Conservation (phyloP, 75 land plant genomes). For the Cupressus sempervirens region DNA sequence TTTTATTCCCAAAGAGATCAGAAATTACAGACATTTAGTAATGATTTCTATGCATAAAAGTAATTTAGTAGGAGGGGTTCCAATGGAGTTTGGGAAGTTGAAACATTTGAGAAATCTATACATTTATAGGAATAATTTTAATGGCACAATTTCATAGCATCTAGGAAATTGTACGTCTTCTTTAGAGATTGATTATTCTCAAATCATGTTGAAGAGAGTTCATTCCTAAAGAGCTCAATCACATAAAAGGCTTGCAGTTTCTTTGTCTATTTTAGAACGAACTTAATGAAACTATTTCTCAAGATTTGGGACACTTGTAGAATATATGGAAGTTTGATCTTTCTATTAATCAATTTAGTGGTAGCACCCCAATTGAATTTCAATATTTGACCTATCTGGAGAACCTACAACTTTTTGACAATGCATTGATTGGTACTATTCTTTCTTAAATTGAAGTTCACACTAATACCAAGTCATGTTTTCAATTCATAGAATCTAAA, state of each 20-base stretch:
- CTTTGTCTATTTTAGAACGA: constrained; percentile 57
- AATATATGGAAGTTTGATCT: constrained; percentile 57
- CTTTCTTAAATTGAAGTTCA: constrained; percentile 48
- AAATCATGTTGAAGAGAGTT: constrained; percentile 53
- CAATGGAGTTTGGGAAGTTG: constrained; percentile 55
- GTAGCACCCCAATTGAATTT: constrained; percentile 55
- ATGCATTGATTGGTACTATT: constrained; percentile 47
- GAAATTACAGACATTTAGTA: constrained; percentile 46
- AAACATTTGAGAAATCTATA: constrained; percentile 36
- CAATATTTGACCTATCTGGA: constrained; percentile 34
- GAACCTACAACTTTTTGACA: constrained; percentile 58
- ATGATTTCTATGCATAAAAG: constrained; percentile 64
- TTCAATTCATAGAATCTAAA: constrained; percentile 43
- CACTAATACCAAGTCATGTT: constrained; percentile 46
- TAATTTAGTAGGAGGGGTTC: constrained; percentile 57
- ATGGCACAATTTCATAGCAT: constrained; percentile 57
- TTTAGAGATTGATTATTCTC: constrained; percentile 54
- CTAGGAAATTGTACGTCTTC: constrained; percentile 47
- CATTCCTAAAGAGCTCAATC: constrained; percentile 57
- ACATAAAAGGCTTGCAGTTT: constrained; percentile 34
- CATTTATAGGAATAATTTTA: constrained; percentile 47
- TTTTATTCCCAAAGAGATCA: constrained; percentile 58
- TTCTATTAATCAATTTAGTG: constrained; percentile 56
- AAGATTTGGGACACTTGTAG: constrained; percentile 36
- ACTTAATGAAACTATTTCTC: constrained; percentile 52